Percentiles rank a stretch among this genome's conserved stretches.
These are phyloP conservation scores for Nemania abortiva DNA, from an alignment of 2,329 filamentous ascomycete species.

Conservation along the genomic window DNA sequence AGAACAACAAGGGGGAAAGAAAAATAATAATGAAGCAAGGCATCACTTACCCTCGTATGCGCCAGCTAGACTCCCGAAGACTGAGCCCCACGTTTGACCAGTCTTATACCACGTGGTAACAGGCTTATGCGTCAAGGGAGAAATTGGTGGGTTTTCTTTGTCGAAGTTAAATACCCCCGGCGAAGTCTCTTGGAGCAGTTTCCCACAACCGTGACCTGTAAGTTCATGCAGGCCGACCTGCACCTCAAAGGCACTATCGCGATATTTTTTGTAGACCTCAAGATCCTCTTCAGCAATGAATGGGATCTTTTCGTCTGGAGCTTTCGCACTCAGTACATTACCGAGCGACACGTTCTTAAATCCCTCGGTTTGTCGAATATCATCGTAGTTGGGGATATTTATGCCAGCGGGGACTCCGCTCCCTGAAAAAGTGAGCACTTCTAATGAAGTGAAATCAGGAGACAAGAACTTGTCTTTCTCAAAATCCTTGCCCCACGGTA, in stretches of 20 bases:
- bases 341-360: conserved; percentile 96
- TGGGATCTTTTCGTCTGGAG: conserved; percentile 90
- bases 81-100: conserved; percentile 92
- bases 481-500: conserved; percentile 90
- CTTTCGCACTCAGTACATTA: conserved; percentile 91
- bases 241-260: conserved; percentile 90
- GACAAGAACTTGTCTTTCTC: conserved; percentile 97
- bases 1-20: neutral
- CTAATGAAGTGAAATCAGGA: conserved; percentile 94
- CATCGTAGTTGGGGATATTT: conserved; percentile 63
- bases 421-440: conserved; percentile 85
- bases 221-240: conserved; percentile 96
- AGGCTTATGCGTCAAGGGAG: conserved; percentile 81
- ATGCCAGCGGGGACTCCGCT: conserved; percentile 77
- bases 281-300: conserved; percentile 87
- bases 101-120: conserved; percentile 92
- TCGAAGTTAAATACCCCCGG: conserved; percentile 91
- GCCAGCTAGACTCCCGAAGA: conserved; percentile 88
- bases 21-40: neutral
- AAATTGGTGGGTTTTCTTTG: conserved; percentile 81
- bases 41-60: conserved; percentile 73
- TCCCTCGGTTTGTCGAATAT: conserved; percentile 79
- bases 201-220: conserved; percentile 88
- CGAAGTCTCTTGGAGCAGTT: conserved; percentile 89
- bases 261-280: conserved; percentile 82